Evolutionary conservation across 805 yeast genomes (phyloP), one percentile per base, ranked within the genome.

Genomic region (Cyberlindnera saturnus): DNA sequence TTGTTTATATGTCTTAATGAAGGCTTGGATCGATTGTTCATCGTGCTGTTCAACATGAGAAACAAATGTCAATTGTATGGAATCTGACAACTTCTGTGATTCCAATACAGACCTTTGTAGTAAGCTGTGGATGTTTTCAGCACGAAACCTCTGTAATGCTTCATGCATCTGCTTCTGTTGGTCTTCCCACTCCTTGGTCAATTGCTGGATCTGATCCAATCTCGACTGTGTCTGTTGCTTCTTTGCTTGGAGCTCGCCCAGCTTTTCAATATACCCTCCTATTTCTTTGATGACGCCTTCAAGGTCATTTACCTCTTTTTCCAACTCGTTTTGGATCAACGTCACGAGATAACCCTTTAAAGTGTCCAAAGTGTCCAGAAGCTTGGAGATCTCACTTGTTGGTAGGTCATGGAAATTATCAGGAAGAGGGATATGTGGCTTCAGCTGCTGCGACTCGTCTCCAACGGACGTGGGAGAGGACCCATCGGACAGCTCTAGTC

Each of bases 1-100:
- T 3, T 47, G 47, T 38, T 65, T 57, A 54, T 74, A 79, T n/a
- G 58, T 56, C 14, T 55, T 50, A 13, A 79, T 60, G 51, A 78
- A 74, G 11, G 42, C 38, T 20, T 52, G 55, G 26, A 63, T 61
- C 45, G 58, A 66, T 4, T 45, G 47, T n/a, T 66, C 67, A 14
- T 53, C 59, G 20, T 62, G 54, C 39, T 36, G 29, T 36, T 53
- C 45, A 1, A 45, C 19, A n/a, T 57, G 61, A 34, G 49, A 53
- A 13, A 62, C 40, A 43, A 70, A 63, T 16, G 65, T 59, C 2
- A 53, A 48, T 17, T 64, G 58, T 16, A 73, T 51, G 0, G 62
- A 56, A 13, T 65, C 68, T 0, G 68, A 57, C 7, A 58, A 38
- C 36, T 59, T 38, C 47, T 66, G 63, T 3, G 69, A 48, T 20